Percentiles rank a stretch among this genome's conserved stretches.
These are phyloP conservation scores for Fragaria nilgerrensis DNA, from an alignment of 306 rosid species.

Conservation along the genomic window DNA sequence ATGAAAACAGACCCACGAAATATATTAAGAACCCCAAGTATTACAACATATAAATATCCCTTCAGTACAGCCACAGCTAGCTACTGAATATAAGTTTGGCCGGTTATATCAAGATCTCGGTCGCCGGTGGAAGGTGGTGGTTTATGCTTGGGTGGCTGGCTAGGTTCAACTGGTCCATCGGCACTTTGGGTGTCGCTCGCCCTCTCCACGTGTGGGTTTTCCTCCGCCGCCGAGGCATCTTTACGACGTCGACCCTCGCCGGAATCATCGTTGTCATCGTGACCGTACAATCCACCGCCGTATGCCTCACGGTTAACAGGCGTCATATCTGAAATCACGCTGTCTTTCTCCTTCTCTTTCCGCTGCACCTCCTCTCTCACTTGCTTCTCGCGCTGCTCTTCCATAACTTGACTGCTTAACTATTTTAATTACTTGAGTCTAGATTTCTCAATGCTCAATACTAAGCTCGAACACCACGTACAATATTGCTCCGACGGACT, in stretches of 20 bases:
- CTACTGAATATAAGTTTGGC: constrained; percentile 67
- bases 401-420: not conserved
- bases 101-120: constrained; percentile 61
- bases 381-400: constrained; percentile 31
- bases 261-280: constrained; percentile 19
- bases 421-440: not conserved
- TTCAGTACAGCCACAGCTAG: not conserved
- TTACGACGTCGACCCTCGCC: not conserved
- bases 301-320: constrained; percentile 56
- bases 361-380: constrained; percentile 19
- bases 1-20: no score
- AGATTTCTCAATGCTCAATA: not conserved
- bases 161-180: constrained; percentile 48
- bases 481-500: not conserved
- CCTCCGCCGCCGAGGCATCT: constrained; percentile 1
- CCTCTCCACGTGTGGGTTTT: constrained; percentile 24
- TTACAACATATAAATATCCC: not conserved
- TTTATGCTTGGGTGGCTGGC: constrained; percentile 27
- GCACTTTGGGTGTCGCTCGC: constrained; percentile 74
- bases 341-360: constrained; percentile 1
- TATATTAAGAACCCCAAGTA: not conserved
- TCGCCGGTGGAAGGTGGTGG: constrained; percentile 69
- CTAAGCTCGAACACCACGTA: not conserved
- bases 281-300: constrained; percentile 75
- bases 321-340: constrained; percentile 50